Conservation (phyloP, 805 yeast genomes). For the Yarrowia sp. region DNA sequence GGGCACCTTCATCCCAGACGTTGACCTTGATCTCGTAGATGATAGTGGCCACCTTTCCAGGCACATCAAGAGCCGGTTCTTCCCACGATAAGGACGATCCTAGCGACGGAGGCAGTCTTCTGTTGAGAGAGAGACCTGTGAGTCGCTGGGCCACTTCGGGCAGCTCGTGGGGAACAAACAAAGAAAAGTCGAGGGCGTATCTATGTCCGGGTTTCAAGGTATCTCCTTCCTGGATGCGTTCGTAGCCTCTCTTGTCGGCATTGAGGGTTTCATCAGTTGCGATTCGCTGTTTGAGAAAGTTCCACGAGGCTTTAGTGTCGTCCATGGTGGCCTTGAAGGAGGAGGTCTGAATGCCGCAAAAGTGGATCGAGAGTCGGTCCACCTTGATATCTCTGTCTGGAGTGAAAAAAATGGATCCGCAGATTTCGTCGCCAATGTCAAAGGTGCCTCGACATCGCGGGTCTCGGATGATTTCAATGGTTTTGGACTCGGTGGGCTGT, state of each 20-base stretch:
- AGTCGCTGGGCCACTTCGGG: slow-evolving; percentile 21
- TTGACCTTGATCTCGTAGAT: slow-evolving; percentile 18
- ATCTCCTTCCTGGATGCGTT: slow-evolving; percentile 7
- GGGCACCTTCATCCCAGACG: neutral
- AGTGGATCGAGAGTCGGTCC: slow-evolving; percentile 7
- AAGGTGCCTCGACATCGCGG: slow-evolving; percentile 17
- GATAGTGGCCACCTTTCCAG: slow-evolving; percentile 21
- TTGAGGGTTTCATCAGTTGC: slow-evolving; percentile 18
- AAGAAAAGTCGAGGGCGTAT: slow-evolving; percentile 20
- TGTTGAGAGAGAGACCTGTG: slow-evolving; percentile 20
- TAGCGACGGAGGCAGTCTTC: slow-evolving; percentile 22
- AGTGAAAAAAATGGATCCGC: slow-evolving; percentile 10
- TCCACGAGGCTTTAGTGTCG: slow-evolving; percentile 20
- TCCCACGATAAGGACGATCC: slow-evolving; percentile 22
- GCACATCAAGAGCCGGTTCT: slow-evolving; percentile 12
- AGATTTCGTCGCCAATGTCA: slow-evolving; percentile 21
- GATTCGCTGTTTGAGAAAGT: slow-evolving; percentile 2
- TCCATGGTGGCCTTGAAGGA: slow-evolving; percentile 22
- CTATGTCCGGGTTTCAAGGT: neutral
- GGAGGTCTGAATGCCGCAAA: slow-evolving; percentile 11
- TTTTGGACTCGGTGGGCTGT: neutral
- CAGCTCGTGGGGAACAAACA: slow-evolving; percentile 22
- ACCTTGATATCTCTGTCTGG: slow-evolving; percentile 10
- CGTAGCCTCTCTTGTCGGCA: slow-evolving; percentile 3
- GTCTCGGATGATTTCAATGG: slow-evolving; percentile 13